A percentile compares a stretch with the other conserved stretches of the same genome.
phyloP scores from a whole-genome alignment of 139 green algal genomes.

The Coelastrella sp. region DNA sequence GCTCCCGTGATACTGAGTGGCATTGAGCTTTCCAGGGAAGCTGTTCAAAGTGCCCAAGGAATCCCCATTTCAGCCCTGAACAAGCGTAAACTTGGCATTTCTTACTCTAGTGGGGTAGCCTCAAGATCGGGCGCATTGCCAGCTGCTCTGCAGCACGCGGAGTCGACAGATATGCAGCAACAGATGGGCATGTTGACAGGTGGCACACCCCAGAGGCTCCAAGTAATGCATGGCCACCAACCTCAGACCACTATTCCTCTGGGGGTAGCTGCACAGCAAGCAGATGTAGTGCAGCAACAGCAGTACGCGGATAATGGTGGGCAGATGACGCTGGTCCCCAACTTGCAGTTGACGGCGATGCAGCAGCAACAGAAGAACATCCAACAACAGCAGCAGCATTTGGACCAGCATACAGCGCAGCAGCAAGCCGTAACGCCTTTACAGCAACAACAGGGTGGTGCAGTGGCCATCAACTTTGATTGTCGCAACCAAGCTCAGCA shows the following conservation, averaged over 20 bases:
- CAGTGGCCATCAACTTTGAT: not conserved
- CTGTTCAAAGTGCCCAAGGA: not conserved
- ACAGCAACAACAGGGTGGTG: conserved; percentile 5
- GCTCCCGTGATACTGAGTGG: not conserved
- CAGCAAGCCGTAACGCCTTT: not conserved
- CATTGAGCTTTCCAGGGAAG: conserved; percentile 3
- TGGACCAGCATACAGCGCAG: not conserved
- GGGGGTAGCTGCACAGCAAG: not conserved
- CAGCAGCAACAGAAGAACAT: conserved; percentile 8
- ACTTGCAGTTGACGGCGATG: not conserved
- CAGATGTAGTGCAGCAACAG: conserved; percentile 28
- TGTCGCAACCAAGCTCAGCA: conserved; percentile 1
- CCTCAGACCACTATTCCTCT: not conserved
- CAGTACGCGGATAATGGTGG: conserved; percentile 26
- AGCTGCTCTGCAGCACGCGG: not conserved
- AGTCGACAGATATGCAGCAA: conserved; percentile 3
- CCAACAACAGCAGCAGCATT: conserved; percentile 14
- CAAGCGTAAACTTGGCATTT: not conserved
- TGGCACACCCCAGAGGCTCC: not conserved
- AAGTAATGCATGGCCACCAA: not conserved
- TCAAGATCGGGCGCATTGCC: not conserved
- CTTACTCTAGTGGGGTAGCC: not conserved
- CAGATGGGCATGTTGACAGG: not conserved
- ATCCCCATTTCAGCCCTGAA: not conserved
- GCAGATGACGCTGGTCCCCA: conserved; percentile 10